Percentiles rank a stretch among this genome's conserved stretches.
These are phyloP conservation scores for Rhodocollybia butyracea DNA, from an alignment of 768 basidiomycete species.

Conservation along the genomic window DNA sequence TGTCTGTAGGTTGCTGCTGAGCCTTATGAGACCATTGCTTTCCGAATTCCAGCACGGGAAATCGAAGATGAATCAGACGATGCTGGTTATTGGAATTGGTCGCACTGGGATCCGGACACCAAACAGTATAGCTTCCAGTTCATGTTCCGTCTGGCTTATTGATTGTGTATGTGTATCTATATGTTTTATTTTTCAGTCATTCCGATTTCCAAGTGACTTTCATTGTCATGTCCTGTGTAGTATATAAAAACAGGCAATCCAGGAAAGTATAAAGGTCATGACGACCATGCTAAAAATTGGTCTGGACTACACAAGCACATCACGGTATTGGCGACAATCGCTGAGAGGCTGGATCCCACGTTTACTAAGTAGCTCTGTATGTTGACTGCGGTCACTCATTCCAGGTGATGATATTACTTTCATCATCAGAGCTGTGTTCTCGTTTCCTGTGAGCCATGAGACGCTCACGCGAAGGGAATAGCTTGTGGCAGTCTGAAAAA, in stretches of 20 bases:
- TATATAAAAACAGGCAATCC: too few species aligned
- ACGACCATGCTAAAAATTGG: too few species aligned
- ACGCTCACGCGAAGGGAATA: constrained; percentile 69
- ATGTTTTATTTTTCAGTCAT: too few species aligned
- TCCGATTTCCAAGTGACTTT: too few species aligned
- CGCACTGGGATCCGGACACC: constrained; percentile 99
- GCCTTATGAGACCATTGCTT: constrained; percentile 98
- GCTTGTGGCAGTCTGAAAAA: constrained; percentile 57
- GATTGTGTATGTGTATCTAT: too few species aligned
- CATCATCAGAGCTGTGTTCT: constrained; percentile 58
- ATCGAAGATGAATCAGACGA: constrained; percentile 95
- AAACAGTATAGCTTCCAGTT: constrained; percentile 99
- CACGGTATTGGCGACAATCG: too few species aligned
- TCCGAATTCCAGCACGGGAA: constrained; percentile 95
- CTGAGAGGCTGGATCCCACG: too few species aligned
- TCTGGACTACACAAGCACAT: too few species aligned
- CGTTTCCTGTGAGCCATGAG: constrained; percentile 70
- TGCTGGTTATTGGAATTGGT: constrained; percentile 93
- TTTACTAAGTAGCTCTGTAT: too few species aligned
- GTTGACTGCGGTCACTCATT: constrained; percentile 56
- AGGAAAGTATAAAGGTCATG: too few species aligned
- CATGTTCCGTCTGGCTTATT: constrained; percentile 73
- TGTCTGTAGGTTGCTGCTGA: constrained; percentile 88
- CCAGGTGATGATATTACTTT: constrained; percentile 66
- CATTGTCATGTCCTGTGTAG: background rate